These are phyloP conservation scores for Neurospora sp. DNA, from an alignment of 495 filamentous ascomycete genomes.

Conservation along the genomic window DNA sequence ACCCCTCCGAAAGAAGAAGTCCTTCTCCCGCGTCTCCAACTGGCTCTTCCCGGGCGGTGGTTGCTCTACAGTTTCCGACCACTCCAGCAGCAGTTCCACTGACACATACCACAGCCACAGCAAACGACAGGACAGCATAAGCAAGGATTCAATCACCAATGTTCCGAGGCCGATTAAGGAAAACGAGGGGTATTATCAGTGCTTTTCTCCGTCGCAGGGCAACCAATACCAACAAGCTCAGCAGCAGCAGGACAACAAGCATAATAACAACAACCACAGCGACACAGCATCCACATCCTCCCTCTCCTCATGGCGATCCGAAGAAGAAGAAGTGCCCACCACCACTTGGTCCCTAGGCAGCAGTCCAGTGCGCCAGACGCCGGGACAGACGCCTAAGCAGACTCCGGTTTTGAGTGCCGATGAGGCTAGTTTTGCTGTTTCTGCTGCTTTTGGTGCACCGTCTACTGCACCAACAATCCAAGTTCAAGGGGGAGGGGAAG, in stretches of 20 bases:
- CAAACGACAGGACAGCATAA: conserved; percentile 10
- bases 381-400: conserved; percentile 13
- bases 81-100: not conserved
- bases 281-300: conserved; percentile 1
- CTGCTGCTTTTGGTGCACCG: not conserved
- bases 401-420: conserved; percentile 13
- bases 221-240: conserved; percentile 9
- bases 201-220: conserved; percentile 26
- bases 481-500: not conserved
- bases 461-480: not conserved
- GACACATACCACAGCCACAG: conserved; percentile 1
- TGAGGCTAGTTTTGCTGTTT: not conserved
- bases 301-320: conserved; percentile 5
- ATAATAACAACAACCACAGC: conserved; percentile 4
- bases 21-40: conserved; percentile 43
- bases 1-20: conserved; percentile 46
- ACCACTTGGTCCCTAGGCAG: conserved; percentile 36
- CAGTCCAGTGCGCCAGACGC: conserved; percentile 23
- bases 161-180: conserved; percentile 33
- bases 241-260: conserved; percentile 5
- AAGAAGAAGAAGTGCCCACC: conserved; percentile 29
- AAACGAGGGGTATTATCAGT: conserved; percentile 45
- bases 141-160: conserved; percentile 38
- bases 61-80: not conserved
- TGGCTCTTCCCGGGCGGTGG: conserved; percentile 37